Conservation (phyloP, 306 rosid species). For the Carpinus viminea region DNA sequence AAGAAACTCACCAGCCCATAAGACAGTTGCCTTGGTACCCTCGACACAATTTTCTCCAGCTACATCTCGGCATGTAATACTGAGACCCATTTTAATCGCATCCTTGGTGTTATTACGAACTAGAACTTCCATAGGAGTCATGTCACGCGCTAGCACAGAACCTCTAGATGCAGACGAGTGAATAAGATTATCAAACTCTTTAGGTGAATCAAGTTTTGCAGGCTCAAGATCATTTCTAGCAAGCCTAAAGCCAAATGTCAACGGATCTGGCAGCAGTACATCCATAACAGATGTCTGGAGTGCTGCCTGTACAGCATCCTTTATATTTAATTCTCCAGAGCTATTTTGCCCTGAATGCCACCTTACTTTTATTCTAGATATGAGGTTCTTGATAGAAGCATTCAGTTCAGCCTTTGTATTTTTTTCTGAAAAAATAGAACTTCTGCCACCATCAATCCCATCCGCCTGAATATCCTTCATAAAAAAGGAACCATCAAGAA, state of each 20-base stretch:
- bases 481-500: conserved; percentile 88
- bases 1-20: conserved; percentile 73
- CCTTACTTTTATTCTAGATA: conserved; percentile 80
- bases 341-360: conserved; percentile 92
- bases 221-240: conserved; percentile 41
- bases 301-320: conserved; percentile 92
- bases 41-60: conserved; percentile 92
- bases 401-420: conserved; percentile 81
- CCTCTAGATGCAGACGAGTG: conserved; percentile 51
- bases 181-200: conserved; percentile 27
- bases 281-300: conserved; percentile 91
- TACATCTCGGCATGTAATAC: conserved; percentile 85
- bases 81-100: conserved; percentile 74
- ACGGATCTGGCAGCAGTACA: conserved; percentile 89
- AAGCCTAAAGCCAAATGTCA: conserved; percentile 88
- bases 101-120: conserved; percentile 95
- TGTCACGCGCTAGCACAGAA: conserved; percentile 73
- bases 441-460: conserved; percentile 49
- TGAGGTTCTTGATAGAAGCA: conserved; percentile 86
- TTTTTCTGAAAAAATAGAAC: conserved; percentile 67
- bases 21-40: conserved; percentile 78
- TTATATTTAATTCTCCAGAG: conserved; percentile 84
- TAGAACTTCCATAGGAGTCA: conserved; percentile 84
- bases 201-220: conserved; percentile 28
- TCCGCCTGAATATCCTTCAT: conserved; percentile 59